phyloP scores from a whole-genome alignment of 371 early-diverging fungal species.

The Mortierella polycephala region DNA sequence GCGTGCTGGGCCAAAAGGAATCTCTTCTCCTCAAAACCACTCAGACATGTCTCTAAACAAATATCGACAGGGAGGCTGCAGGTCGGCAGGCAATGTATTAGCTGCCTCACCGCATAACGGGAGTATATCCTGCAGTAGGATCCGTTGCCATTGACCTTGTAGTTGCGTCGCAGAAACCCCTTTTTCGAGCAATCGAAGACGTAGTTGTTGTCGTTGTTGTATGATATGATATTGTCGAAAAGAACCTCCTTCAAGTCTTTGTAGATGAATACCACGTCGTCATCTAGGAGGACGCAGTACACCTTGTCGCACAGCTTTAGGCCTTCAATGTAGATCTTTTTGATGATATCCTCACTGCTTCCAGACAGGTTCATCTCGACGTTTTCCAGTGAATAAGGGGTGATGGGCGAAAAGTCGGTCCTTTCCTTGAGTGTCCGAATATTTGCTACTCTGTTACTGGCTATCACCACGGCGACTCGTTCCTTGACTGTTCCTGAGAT shows the following conservation, averaged over 20 bases:
- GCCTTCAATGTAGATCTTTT: constrained; percentile 5
- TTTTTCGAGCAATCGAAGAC: constrained; percentile 24
- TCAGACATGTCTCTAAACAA: constrained; percentile 2
- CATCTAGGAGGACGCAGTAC: constrained; percentile 19
- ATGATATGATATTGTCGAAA: constrained; percentile 18
- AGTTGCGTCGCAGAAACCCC: constrained; percentile 15
- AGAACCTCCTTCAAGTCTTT: constrained; percentile 18
- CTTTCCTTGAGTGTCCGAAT: constrained; percentile 7
- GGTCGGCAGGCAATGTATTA: constrained; percentile 3
- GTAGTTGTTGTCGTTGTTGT: constrained; percentile 29
- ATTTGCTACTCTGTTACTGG: constrained; percentile 6
- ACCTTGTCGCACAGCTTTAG: constrained; percentile 19
- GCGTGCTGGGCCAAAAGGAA: constrained; percentile 19
- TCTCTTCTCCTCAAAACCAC: constrained; percentile 18
- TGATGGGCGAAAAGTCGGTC: constrained; percentile 5
- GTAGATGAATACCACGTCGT: constrained; percentile 23
- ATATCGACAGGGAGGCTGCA: constrained; percentile 7
- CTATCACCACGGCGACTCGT: constrained; percentile 12
- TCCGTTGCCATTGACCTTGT: constrained; percentile 20
- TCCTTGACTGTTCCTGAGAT: constrained; percentile 15
- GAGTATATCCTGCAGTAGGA: constrained; percentile 12
- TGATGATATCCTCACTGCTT: constrained; percentile 9
- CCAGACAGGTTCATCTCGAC: constrained; percentile 4
- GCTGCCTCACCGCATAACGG: constrained; percentile 4
- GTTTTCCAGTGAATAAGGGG: constrained; percentile 1